Conservation (phyloP, 768 basidiomycete species). For the Dacryopinax primogenitus region DNA sequence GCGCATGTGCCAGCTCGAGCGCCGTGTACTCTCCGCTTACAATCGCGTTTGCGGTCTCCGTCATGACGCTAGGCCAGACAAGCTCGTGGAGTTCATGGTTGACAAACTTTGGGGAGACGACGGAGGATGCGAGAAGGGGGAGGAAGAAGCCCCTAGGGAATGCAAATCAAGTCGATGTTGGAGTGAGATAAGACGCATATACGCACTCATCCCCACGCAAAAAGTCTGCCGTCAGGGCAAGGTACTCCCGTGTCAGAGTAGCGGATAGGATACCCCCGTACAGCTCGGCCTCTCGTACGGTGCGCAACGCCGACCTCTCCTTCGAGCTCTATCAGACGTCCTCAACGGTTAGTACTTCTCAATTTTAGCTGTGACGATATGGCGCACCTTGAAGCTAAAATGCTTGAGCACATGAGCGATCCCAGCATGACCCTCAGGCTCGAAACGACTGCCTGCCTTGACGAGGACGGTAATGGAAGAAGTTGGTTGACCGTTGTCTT, state of each 20-base stretch:
- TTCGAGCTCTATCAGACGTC: slow-evolving; percentile 54
- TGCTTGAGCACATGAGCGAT: slow-evolving; percentile 91
- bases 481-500: slow-evolving; percentile 74
- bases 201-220: slow-evolving; percentile 91
- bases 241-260: slow-evolving; percentile 73
- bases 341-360: background rate
- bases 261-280: slow-evolving; percentile 85
- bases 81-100: slow-evolving; percentile 35
- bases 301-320: slow-evolving; percentile 76
- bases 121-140: slow-evolving; percentile 69
- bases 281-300: slow-evolving; percentile 83
- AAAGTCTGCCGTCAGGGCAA: slow-evolving; percentile 90
- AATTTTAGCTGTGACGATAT: background rate
- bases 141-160: slow-evolving; percentile 68
- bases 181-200: background rate
- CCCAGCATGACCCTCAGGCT: slow-evolving; percentile 57
- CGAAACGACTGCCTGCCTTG: slow-evolving; percentile 84
- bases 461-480: slow-evolving; percentile 78
- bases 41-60: slow-evolving; percentile 52
- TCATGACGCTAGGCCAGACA: slow-evolving; percentile 45
- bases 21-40: slow-evolving; percentile 54
- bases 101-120: slow-evolving; percentile 62
- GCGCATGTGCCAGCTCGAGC: slow-evolving; percentile 71
- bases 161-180: slow-evolving; percentile 2
- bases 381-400: slow-evolving; percentile 92